Evolutionary conservation across 345 rosid species (phyloP), one percentile per base, ranked within the genome.

Genomic region (Arabidopsis arenosa): DNA sequence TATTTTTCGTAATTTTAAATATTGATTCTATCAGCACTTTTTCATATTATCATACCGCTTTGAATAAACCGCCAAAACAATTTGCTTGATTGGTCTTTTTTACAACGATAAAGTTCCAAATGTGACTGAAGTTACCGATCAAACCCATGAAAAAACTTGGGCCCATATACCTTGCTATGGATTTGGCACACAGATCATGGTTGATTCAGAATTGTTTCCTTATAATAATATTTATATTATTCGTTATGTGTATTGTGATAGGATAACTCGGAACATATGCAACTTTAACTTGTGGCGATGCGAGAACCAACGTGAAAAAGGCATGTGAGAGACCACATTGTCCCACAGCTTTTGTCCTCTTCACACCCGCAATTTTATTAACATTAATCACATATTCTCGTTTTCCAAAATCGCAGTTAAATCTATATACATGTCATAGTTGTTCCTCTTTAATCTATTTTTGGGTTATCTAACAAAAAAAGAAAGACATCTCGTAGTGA

Each of bases 271-370:
- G 54, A 60, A 52, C 56, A 75, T 18, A 18, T 2, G 53, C 17
- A 58, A 59, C 54, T 75, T 75, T 30, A 75, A 0, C 55, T 41
- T 30, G 47, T 68, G 32, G 43, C 17, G 48, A 51, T 60, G 68
- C 68, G 62, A 68, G 18, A 52, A 60, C 68, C 74, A 68, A 67
- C 60, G 68, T 40, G 37, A 26, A 32, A 43, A 12, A 3, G 1
- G 36, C 79, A 75, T 75, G 79, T 66, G 79, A 75, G 73, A 61
- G 67, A 75, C 73, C 73, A 18, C 73, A 37, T 37, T 75, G 60
- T 59, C 73, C 74, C 68, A 60, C 79, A 59, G 63, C 74, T 68
- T 51, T 75, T 75, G 68, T 75, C 68, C 55, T 68, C 63, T 75
- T 75, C n/a, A 32, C 66, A 7, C 71, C 59, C 26, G 36, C 64